phyloP scores from a whole-genome alignment of 2,329 filamentous ascomycete species.

The Sporothrix sp. region DNA sequence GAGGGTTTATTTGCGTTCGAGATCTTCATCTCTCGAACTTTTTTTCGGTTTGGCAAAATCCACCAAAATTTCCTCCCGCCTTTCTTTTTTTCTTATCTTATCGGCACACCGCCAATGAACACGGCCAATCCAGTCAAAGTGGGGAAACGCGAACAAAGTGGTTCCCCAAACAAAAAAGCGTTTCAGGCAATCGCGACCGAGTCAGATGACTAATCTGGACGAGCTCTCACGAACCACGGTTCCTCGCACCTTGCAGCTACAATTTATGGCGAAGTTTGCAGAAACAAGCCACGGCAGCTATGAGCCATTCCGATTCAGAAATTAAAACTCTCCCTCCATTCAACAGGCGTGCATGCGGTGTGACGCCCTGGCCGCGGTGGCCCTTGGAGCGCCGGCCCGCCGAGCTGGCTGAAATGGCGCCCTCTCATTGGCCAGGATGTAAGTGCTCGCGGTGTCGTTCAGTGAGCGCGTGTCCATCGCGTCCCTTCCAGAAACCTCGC shows the following conservation, averaged over 20 bases:
- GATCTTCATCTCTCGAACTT: background rate
- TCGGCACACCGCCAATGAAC: conserved; percentile 9
- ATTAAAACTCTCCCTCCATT: too few species aligned
- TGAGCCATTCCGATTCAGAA: too few species aligned
- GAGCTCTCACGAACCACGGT: too few species aligned
- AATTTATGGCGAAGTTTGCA: too few species aligned
- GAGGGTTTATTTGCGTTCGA: background rate
- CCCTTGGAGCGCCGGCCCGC: background rate
- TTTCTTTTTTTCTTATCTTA: conserved; percentile 6
- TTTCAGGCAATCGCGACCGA: conserved; percentile 10
- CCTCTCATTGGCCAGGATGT: conserved; percentile 10
- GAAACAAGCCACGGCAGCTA: too few species aligned
- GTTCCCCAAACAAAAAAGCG: conserved; percentile 3
- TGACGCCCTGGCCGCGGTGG: background rate
- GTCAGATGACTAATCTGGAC: too few species aligned
- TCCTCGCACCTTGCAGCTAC: too few species aligned
- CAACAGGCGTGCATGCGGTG: background rate
- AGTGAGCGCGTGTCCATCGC: conserved; percentile 15
- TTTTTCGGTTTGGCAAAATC: background rate
- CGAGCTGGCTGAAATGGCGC: background rate
- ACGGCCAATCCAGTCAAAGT: conserved; percentile 6
- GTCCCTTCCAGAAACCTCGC: conserved; percentile 10
- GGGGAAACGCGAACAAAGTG: conserved; percentile 4
- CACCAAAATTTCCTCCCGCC: conserved; percentile 6
- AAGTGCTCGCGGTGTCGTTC: conserved; percentile 11